Base-by-base conservation (phyloP, 805 yeast genomes). In the Candida dendrica region DNA sequence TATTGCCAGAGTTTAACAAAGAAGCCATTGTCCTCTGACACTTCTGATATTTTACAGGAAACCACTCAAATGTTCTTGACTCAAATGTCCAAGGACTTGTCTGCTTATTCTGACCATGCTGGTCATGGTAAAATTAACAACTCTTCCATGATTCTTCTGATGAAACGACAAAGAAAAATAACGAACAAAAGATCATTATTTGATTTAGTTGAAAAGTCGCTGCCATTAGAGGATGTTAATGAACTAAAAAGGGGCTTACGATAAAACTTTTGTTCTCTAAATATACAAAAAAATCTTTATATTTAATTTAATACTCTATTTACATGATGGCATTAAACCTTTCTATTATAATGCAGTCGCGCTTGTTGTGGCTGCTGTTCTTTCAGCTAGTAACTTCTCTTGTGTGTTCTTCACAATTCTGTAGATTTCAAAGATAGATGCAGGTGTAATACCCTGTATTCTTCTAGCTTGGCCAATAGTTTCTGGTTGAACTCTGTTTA, bases 381-480 rank as follows among this genome's bases (percentile, higher is more conserved):
- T 5, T 15, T 30, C 13, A 6, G n/a, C 17, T 30, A n/a, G 33
- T 14, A 30, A 15, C 17, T 50, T 53, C 1, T 43, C 39, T 41
- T 60, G 65, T 39, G 55, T 52, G 10, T 56, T 39, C 45, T 58
- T 62, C 6, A 58, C 69, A 42, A 83, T 58, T 46, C 80, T 69
- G 56, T 81, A 85, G 37, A 90, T 68, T 56, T 86, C 95, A 48
- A 88, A 84, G 15, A 87, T 68, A 0, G 96, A 93, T 0, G 96
- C 91, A 0, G 98, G 96, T 0, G 98, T 91, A 2, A 93, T 80
- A 1, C 98, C 98, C 55, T 93, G 95, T 11, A 91, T 84, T 51
- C 98, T 71, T 58, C 95, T 74, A 0, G 98, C 98, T 59, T 93
- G 98, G 0, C 98, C 98, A 36, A 93, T 77, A 0, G 97, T 93